Conservation (phyloP, 441 rosid species). For the Metrosideros polymorpha region DNA sequence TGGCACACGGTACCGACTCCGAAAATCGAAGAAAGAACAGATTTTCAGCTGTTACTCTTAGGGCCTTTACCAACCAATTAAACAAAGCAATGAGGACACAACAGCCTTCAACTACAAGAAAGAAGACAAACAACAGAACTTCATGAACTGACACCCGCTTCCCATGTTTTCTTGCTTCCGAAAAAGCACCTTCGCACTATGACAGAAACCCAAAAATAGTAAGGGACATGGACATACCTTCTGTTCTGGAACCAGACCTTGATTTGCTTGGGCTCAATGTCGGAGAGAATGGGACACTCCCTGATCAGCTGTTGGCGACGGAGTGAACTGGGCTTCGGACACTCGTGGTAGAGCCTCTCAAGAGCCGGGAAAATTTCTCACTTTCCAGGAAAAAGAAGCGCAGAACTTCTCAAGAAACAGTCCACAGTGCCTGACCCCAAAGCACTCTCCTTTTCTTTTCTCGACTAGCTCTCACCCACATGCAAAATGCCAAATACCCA, state of each 20-base stretch:
- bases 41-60: background rate
- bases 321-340: constrained; percentile 97
- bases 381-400: constrained; percentile 10
- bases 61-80: too few relatives aligned
- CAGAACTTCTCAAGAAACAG: constrained; percentile 6
- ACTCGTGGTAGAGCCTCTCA: constrained; percentile 95
- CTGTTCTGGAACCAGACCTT: constrained; percentile 99
- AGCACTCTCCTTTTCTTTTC: background rate
- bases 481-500: background rate
- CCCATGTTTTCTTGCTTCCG: too few relatives aligned
- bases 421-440: background rate
- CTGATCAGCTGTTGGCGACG: constrained; percentile 96
- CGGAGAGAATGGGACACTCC: constrained; percentile 96
- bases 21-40: background rate
- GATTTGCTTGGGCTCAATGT: constrained; percentile 97
- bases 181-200: background rate
- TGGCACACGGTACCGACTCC: background rate
- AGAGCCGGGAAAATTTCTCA: constrained; percentile 33
- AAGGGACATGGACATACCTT: constrained; percentile 35
- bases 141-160: too few relatives aligned
- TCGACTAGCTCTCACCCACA: background rate
- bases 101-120: too few relatives aligned
- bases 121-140: too few relatives aligned
- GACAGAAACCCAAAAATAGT: background rate
- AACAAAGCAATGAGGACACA: too few relatives aligned